Evolutionary conservation across 768 basidiomycete genomes (phyloP), one percentile per base, ranked within the genome.

Genomic region (Suillus discolor): DNA sequence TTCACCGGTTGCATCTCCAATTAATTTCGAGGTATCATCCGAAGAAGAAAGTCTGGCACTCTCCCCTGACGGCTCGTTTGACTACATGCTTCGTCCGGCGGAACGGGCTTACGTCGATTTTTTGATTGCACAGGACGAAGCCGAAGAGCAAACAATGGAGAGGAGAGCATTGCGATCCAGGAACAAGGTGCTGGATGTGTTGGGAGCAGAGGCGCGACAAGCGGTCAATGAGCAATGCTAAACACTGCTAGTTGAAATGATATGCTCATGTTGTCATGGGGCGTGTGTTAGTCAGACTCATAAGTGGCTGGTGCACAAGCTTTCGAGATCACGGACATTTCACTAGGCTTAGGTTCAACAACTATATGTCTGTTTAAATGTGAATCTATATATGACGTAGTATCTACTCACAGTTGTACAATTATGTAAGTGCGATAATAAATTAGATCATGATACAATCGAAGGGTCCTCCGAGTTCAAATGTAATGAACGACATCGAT

Each of bases 171-270:
- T 62, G 28, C 67, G 67, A 11, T 66, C 67, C 11, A 41, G 67
- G 15, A 39, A 59, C 54, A 68, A 68, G 31, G 53, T 55, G n/a
- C 38, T 68, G 55, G 45, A 67, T 55, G 55, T 68, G 45, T 61
- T 68, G 53, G 67, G 67, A 1, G 39, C 16, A 38, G 67, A 66
- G 42, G 67, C 67, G 18, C 39, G 54, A 15, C 28, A 53, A 23
- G 61, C 53, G 34, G 36, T 69, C 23, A 42, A 66, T 25, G 42
- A 54, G 8, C n/a, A 20, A 62, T 55, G 49, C 13, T 47, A 47
- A 23, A 45, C 20, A 47, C n/a, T 47, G 45, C n/a, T 49, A 49
- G 23, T 23, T 23, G n/a, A 18, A 53, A 53, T 28, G 13, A 31
- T 31, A 31, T 31, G 31, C 31, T 0, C 6, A 31, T n/a, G n/a